These are phyloP conservation scores for Eucalyptus regnans DNA, from an alignment of 345 rosid species.

Conservation along the genomic window DNA sequence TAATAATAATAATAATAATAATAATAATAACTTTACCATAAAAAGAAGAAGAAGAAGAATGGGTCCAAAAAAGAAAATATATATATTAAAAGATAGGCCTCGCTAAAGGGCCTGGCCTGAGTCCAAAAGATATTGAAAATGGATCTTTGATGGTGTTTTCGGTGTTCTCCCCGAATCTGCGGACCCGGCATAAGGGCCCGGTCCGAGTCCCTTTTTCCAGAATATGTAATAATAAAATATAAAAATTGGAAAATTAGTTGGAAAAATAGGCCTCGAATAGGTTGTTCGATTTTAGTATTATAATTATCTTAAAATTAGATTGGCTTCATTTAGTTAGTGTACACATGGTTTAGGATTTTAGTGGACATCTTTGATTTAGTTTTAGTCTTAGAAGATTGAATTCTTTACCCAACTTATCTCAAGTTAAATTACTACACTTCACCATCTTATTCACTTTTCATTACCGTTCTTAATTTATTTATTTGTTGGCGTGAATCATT, in stretches of 20 bases:
- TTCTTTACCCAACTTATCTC: rapidly evolving
- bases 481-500: background rate
- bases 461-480: background rate
- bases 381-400: background rate
- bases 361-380: background rate
- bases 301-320: background rate
- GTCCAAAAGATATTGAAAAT: background rate
- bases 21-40: too few relatives aligned
- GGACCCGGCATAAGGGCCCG: background rate
- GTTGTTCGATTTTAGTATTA: background rate
- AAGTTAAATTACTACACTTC: background rate
- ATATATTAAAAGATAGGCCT: background rate
- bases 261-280: background rate
- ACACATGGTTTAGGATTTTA: background rate
- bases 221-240: too few relatives aligned
- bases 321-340: background rate
- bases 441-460: background rate
- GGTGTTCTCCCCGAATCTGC: background rate
- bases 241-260: background rate
- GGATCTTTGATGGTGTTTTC: background rate
- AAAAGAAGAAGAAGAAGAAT: background rate
- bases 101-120: background rate
- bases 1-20: too few relatives aligned
- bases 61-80: background rate
- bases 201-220: background rate